phyloP scores from a whole-genome alignment of 2,329 filamentous ascomycete species.

The Aspergillus pseudoviridinutans region DNA sequence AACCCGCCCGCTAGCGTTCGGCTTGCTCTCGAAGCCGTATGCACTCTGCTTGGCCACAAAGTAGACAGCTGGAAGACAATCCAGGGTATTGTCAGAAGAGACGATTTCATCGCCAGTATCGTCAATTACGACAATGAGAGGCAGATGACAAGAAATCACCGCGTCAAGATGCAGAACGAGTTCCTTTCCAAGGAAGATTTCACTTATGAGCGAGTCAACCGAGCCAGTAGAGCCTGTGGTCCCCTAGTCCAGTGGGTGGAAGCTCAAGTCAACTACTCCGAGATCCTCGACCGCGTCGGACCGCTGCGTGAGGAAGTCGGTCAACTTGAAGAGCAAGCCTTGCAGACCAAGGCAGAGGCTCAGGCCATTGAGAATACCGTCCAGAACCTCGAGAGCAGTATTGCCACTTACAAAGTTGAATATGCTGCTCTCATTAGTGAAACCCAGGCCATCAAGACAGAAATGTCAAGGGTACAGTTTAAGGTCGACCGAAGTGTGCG shows the following conservation, averaged over 20 bases:
- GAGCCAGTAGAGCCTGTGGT: slow-evolving; percentile 93
- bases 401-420: slow-evolving; percentile 91
- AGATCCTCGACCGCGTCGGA: slow-evolving; percentile 89
- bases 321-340: slow-evolving; percentile 78
- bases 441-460: slow-evolving; percentile 92
- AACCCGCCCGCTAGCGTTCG: slow-evolving; percentile 88
- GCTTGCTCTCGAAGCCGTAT: slow-evolving; percentile 92
- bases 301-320: slow-evolving; percentile 87
- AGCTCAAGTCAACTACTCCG: slow-evolving; percentile 96
- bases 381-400: slow-evolving; percentile 77
- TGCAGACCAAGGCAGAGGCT: slow-evolving; percentile 90
- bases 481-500: slow-evolving; percentile 97
- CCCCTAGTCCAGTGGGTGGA: slow-evolving; percentile 95
- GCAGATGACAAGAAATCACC: slow-evolving; percentile 81
- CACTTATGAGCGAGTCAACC: slow-evolving; percentile 92
- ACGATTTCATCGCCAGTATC: slow-evolving; percentile 97
- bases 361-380: slow-evolving; percentile 89
- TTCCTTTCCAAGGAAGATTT: slow-evolving; percentile 93
- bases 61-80: slow-evolving; percentile 89
- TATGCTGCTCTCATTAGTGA: slow-evolving; percentile 95
- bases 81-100: slow-evolving; percentile 78
- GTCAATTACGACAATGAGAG: slow-evolving; percentile 94
- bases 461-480: slow-evolving; percentile 95
- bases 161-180: slow-evolving; percentile 86
- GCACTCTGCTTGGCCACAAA: slow-evolving; percentile 87